Conservation (phyloP, 2,329 filamentous ascomycete species). For the Curvularia hawaiiensis region DNA sequence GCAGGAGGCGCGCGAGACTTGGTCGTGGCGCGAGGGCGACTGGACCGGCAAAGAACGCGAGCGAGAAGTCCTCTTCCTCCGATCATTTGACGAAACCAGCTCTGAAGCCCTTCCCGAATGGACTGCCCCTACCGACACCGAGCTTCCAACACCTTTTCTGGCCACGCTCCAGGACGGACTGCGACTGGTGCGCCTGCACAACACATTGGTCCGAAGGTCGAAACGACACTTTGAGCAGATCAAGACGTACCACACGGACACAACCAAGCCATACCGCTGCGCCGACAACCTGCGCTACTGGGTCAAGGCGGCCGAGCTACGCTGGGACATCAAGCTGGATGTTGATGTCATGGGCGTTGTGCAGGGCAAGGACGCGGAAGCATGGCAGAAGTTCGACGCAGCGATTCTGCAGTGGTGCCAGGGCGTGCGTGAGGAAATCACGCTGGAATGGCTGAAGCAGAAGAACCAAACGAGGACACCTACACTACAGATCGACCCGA, state of each 20-base stretch:
- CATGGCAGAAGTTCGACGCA: constrained; percentile 82
- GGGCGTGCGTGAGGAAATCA: constrained; percentile 81
- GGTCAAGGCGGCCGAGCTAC: constrained; percentile 92
- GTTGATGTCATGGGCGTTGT: constrained; percentile 88
- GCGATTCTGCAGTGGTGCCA: constrained; percentile 84
- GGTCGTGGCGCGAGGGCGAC: constrained; percentile 80
- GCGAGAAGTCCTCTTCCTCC: constrained; percentile 80
- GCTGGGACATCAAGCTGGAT: constrained; percentile 85
- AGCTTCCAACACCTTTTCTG: constrained; percentile 76
- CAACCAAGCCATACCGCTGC: constrained; percentile 89
- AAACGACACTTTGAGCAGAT: constrained; percentile 88
- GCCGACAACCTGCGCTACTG: constrained; percentile 95
- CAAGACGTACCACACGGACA: constrained; percentile 87
- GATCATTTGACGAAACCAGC: constrained; percentile 68
- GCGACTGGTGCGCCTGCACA: constrained; percentile 84
- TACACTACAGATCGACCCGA: constrained; percentile 47
- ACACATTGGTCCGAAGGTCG: constrained; percentile 83
- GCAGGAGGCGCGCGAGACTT: constrained; percentile 70
- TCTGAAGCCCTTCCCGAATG: constrained; percentile 69
- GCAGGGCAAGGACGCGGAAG: constrained; percentile 69
- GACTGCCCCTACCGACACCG: constrained; percentile 60
- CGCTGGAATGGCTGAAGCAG: constrained; percentile 67
- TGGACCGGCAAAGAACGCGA: constrained; percentile 76
- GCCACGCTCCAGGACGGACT: constrained; percentile 76
- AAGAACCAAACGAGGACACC: constrained; percentile 45